Evolutionary conservation across 164 flowering plant species (phyloP), one percentile per base, ranked within the genome.

Genomic region (Magnolia kwangsiensis): DNA sequence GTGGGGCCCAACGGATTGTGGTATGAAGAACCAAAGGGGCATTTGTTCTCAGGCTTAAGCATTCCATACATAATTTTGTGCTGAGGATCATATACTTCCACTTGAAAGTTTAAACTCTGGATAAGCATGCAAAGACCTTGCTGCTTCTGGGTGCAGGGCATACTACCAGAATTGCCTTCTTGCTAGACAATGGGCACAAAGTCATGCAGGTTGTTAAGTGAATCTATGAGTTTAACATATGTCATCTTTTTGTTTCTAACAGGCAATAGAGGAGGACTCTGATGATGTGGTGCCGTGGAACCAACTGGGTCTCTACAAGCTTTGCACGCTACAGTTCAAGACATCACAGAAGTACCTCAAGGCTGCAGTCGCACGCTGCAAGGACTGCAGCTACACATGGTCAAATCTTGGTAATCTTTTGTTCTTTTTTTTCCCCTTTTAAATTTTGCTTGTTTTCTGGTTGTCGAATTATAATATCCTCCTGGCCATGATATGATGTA

Each of bases 221-320:
- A 9, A 70, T 10, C 20, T n/a, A n/a, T 70, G 49, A 10, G n/a
- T 70, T 50, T 45, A 1, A 70, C 14, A n/a, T 11, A 23, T 20
- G 14, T 9, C 37, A 72, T 61, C 5, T 74, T 29, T 74, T 69
- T 29, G 13, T 76, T 70, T 80, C 64, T 37, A 81, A 70, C 82
- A 96, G 99, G 97, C 96, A 72, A 79, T 91, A 82, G 91, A 88
- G 63, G 98, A 92, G 85, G 90, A 93, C 68, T 91, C 92, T 24
- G 92, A 90, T 83, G 96, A 96, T 87, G 87, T 86, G 50, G 84
- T 88, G 64, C 95, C 84, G 72, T 96, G 98, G 99, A 92, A 96
- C 82, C 99, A 96, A 80, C 89, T 96, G 69, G 99, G 99, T 50
- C 92, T 91, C 74, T 92, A 96, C 81, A 81, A 86, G 74, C 97